phyloP scores from a whole-genome alignment of 2,329 filamentous ascomycete species.

The Fusarium longipes region DNA sequence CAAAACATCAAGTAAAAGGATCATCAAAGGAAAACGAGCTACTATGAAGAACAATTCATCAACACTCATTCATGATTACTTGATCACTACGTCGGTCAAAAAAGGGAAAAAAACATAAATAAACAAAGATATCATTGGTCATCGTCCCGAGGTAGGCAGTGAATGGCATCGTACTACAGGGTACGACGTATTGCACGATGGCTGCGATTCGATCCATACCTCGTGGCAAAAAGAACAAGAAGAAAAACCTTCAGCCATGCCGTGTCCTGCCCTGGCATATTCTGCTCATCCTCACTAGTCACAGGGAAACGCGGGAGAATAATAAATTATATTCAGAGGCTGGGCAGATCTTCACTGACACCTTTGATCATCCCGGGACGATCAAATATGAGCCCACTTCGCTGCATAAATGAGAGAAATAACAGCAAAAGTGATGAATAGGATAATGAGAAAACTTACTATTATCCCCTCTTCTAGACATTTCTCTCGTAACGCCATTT shows the following conservation, averaged over 20 bases:
- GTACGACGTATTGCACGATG: conserved; percentile 3
- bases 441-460: background rate
- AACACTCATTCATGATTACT: background rate
- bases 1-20: background rate
- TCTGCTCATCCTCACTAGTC: background rate
- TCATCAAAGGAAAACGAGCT: background rate
- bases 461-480: background rate
- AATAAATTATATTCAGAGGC: conserved; percentile 6
- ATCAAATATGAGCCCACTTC: conserved; percentile 24
- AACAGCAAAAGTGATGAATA: conserved; percentile 15
- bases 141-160: background rate
- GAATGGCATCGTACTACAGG: conserved; percentile 12
- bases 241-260: background rate
- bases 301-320: conserved; percentile 15
- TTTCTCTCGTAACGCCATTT: conserved; percentile 5
- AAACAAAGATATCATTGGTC: background rate
- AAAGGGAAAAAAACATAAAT: background rate
- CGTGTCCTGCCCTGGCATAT: conserved; percentile 33
- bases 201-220: conserved; percentile 6
- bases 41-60: background rate
- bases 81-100: conserved; percentile 16
- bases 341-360: background rate
- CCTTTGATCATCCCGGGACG: background rate
- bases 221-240: conserved; percentile 28
- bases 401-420: conserved; percentile 39